These are phyloP conservation scores for Oidiodendron maius DNA, from an alignment of 495 filamentous ascomycete genomes.

Conservation along the genomic window DNA sequence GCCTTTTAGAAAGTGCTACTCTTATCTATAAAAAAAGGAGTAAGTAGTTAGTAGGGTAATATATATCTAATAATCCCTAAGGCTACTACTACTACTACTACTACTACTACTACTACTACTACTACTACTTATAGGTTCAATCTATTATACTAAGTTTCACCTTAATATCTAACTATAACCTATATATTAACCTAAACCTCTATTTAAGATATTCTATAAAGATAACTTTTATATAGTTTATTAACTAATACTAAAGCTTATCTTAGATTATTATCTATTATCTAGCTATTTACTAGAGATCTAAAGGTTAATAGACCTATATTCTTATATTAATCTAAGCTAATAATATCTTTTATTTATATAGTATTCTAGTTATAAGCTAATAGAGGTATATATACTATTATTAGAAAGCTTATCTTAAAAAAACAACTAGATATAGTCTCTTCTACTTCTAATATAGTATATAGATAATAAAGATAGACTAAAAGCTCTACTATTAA, in stretches of 20 bases:
- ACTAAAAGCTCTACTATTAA: no score
- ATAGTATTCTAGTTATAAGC: no score
- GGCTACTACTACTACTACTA: background rate
- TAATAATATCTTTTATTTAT: no score
- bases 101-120: background rate
- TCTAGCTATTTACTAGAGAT: background rate
- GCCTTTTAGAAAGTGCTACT: no score
- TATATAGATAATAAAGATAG: no score
- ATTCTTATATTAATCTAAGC: background rate
- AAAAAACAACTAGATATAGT: no score
- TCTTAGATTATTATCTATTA: background rate
- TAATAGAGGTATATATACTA: no score
- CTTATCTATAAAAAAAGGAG: no score
- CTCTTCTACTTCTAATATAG: no score
- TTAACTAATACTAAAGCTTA: background rate
- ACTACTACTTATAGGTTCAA: background rate
- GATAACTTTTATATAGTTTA: background rate
- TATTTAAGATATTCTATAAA: background rate
- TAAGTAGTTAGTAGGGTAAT: background rate
- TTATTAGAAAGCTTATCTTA: no score
- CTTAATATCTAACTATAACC: no score
- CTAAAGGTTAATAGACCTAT: background rate
- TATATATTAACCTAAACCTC: no score
- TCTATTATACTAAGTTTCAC: background rate
- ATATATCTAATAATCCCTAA: background rate